Conservation (phyloP, 2,329 filamentous ascomycete genomes). For the Dactylellina parvicollis region DNA sequence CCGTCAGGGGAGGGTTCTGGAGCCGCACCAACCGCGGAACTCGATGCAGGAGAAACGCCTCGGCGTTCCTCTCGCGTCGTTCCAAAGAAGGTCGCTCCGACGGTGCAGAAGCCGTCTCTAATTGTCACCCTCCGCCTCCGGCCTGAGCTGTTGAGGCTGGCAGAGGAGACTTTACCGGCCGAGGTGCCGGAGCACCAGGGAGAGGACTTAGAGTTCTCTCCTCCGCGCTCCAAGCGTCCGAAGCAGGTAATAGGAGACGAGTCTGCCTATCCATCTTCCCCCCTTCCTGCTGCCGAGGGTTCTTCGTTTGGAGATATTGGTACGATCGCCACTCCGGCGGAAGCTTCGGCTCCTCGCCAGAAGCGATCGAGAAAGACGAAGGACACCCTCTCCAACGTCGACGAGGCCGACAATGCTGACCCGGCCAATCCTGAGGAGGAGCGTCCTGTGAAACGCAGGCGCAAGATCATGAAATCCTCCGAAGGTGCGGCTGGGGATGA, state of each 20-base stretch:
- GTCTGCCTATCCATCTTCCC: slow-evolving; percentile 8
- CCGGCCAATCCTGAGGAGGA: slow-evolving; percentile 23
- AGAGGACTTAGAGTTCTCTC: slow-evolving; percentile 18
- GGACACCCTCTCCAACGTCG: not conserved
- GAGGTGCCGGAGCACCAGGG: slow-evolving; percentile 8
- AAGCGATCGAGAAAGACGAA: slow-evolving; percentile 38
- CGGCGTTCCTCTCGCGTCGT: slow-evolving; percentile 47
- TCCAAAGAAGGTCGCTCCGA: slow-evolving; percentile 34
- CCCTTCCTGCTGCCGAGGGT: not conserved
- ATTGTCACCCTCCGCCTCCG: slow-evolving; percentile 17
- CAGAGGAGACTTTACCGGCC: not conserved
- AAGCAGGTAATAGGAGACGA: slow-evolving; percentile 20
- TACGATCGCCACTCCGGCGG: not conserved
- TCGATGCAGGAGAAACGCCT: slow-evolving; percentile 25
- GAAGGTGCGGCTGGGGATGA: slow-evolving; percentile 16
- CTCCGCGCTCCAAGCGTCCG: slow-evolving; percentile 22
- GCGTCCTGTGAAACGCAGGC: slow-evolving; percentile 34
- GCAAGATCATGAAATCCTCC: slow-evolving; percentile 22
- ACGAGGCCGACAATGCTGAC: slow-evolving; percentile 7
- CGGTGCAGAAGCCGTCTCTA: slow-evolving; percentile 23
- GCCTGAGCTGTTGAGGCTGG: slow-evolving; percentile 19
- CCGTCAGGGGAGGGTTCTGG: slow-evolving; percentile 18
- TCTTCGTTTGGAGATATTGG: not conserved
- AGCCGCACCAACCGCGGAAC: slow-evolving; percentile 18
- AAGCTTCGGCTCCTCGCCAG: slow-evolving; percentile 10